Evolutionary conservation across 345 rosid species (phyloP).

Genomic region (Capsella bursapastoris): DNA sequence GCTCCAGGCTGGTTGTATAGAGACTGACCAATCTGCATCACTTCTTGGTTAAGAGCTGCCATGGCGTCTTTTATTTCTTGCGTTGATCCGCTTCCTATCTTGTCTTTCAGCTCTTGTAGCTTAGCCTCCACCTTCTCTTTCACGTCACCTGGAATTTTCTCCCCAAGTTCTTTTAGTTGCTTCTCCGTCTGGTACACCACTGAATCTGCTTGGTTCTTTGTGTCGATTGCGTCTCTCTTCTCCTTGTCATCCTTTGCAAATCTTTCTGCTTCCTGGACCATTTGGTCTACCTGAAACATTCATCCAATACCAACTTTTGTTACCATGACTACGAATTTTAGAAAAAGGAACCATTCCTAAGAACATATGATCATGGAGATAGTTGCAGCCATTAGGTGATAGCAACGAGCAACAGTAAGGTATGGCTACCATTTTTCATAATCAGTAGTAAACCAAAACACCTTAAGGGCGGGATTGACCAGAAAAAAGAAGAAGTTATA

Average conservation of each 20-base stretch:
- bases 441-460: neutral
- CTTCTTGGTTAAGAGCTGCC: slow-evolving; percentile 90
- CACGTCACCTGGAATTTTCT: slow-evolving; percentile 82
- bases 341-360: neutral
- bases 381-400: neutral
- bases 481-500: neutral
- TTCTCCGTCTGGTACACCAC: slow-evolving; percentile 94
- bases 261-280: slow-evolving; percentile 91
- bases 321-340: neutral
- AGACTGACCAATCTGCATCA: slow-evolving; percentile 92
- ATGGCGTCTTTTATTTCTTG: slow-evolving; percentile 82
- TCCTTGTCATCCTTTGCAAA: slow-evolving; percentile 91
- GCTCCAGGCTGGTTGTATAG: slow-evolving; percentile 92
- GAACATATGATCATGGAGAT: neutral
- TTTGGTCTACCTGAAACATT: slow-evolving; percentile 69
- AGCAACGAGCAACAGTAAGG: neutral
- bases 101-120: slow-evolving; percentile 81
- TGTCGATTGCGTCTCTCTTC: slow-evolving; percentile 95
- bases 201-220: slow-evolving; percentile 96
- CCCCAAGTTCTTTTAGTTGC: slow-evolving; percentile 91
- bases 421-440: neutral
- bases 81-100: slow-evolving; percentile 69
- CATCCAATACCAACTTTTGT: slow-evolving; percentile 16
- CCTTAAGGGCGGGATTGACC: neutral
- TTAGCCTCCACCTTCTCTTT: slow-evolving; percentile 92